Percentiles rank a stretch among this genome's conserved stretches.
Evolutionary conservation across 345 rosid species (phyloP).

Genomic region (Limnanthes douglasii): DNA sequence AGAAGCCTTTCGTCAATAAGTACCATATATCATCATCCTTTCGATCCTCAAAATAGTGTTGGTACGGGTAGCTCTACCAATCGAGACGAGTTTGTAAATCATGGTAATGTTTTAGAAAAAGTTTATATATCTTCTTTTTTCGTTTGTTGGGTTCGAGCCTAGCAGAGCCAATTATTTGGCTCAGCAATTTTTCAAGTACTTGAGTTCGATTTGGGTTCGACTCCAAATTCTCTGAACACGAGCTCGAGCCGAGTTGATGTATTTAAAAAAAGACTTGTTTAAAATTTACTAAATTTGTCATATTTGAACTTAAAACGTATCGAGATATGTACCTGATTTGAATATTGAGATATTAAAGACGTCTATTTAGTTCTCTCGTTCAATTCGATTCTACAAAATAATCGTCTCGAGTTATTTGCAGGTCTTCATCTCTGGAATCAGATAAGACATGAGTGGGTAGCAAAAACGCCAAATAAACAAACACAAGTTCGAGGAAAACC

Average conservation of each 20-base stretch:
- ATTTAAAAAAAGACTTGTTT: no score
- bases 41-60: constrained; percentile 15
- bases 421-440: constrained; percentile 71
- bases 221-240: no score
- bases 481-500: no score
- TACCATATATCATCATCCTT: constrained; percentile 24
- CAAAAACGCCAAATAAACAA: no score
- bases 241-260: no score
- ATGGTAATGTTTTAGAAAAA: constrained; percentile 27
- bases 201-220: no score
- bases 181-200: no score
- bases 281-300: background rate
- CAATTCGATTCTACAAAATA: background rate
- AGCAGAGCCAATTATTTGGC: no score
- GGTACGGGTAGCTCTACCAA: constrained; percentile 31
- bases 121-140: constrained; percentile 5
- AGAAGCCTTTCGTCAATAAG: constrained; percentile 45
- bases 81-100: constrained; percentile 55
- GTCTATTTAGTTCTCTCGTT: background rate
- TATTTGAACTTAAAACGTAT: background rate
- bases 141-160: no score
- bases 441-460: constrained; percentile 56
- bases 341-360: no score
- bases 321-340: no score
- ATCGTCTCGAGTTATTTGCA: constrained; percentile 12